Percentiles rank a stretch among this genome's conserved stretches.
Evolutionary conservation across 345 rosid genomes (phyloP).

Genomic region (Eucalyptus regnans): DNA sequence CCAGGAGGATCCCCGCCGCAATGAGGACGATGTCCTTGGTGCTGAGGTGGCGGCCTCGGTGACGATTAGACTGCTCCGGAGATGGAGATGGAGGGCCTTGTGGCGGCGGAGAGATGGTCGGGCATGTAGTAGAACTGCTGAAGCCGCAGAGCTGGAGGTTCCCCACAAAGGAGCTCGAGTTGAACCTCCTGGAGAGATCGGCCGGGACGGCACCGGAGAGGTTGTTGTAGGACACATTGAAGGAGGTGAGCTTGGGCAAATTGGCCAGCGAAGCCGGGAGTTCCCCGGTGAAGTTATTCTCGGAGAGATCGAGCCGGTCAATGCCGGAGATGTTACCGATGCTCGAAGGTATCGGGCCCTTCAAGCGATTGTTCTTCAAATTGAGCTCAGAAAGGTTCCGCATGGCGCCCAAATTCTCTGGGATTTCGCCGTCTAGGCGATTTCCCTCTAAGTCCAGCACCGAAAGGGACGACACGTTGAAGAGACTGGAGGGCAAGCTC

Average conservation of each 20-base stretch:
- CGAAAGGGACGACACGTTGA: constrained; percentile 41
- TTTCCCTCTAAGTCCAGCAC: constrained; percentile 46
- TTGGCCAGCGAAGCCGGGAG: constrained; percentile 48
- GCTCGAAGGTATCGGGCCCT: constrained; percentile 45
- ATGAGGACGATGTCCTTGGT: constrained; percentile 67
- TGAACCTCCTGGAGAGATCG: constrained; percentile 53
- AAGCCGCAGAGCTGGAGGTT: constrained; percentile 92
- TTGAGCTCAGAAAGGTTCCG: constrained; percentile 52
- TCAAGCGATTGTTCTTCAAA: constrained; percentile 45
- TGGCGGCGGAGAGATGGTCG: constrained; percentile 29
- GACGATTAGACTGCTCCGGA: constrained; percentile 14
- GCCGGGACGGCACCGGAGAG: constrained; percentile 82
- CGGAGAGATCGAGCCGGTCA: constrained; percentile 46
- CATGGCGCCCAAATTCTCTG: constrained; percentile 30
- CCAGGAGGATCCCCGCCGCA: constrained; percentile 60
- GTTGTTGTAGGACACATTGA: constrained; percentile 81
- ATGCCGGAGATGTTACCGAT: constrained; percentile 51
- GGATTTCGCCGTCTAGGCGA: constrained; percentile 31
- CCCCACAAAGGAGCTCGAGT: constrained; percentile 76
- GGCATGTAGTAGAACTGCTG: constrained; percentile 44
- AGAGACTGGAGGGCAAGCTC: constrained; percentile 48
- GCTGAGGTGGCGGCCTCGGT: constrained; percentile 36
- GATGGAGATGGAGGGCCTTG: constrained; percentile 35
- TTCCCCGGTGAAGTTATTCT: constrained; percentile 58
- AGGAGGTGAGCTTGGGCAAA: constrained; percentile 49